Base-by-base conservation (phyloP, 495 filamentous ascomycete species). In the Trichoderma parareesei region DNA sequence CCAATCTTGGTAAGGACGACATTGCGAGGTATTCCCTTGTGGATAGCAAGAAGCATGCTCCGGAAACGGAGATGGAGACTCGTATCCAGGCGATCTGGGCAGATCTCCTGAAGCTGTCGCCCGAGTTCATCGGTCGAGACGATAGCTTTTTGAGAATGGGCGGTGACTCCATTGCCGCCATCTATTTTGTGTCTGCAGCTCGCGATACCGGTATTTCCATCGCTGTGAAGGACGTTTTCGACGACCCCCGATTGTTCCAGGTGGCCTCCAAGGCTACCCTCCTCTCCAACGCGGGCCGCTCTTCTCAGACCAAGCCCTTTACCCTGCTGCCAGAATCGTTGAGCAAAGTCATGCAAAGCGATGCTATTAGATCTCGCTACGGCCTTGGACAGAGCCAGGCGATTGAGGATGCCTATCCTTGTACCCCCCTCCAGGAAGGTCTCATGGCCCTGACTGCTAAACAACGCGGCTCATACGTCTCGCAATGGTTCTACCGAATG, bases 381-480 rank as follows among this genome's bases (percentile, higher is more conserved):
- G 64, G 64, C 42, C 35, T 46, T 38, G 40, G 14, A 6, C 49
- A 42, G 53, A 35, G 42, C 18, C 38, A 37, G 35, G 10, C 69
- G 2, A 73, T 88, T 59, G 73, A 85, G 67, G 83, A 87, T 60
- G 81, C 82, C 5, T 86, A 85, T 64, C 82, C 81, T 35, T 85
- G 82, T 64, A 81, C 83, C n/a, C 78, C 79, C 3, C 80, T 87
- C 74, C 84, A 87, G 64, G 76, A 83, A 66, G 83, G 82, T 7
- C 62, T 67, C 14, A 57, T 67, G 53, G 41, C 57, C n/a, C 38
- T 57, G 38, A 48, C 20, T 20, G 35, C 43, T 2, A 64, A 59
- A 20, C 41, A 62, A 13, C 20, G 33, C n/a, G 42, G 40, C 10
- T 43, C 61, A 13, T 63, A 63, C 42, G 5, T 63, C 4, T 16